Conservation (phyloP, 768 basidiomycete genomes). For the Amanita brunnescens region DNA sequence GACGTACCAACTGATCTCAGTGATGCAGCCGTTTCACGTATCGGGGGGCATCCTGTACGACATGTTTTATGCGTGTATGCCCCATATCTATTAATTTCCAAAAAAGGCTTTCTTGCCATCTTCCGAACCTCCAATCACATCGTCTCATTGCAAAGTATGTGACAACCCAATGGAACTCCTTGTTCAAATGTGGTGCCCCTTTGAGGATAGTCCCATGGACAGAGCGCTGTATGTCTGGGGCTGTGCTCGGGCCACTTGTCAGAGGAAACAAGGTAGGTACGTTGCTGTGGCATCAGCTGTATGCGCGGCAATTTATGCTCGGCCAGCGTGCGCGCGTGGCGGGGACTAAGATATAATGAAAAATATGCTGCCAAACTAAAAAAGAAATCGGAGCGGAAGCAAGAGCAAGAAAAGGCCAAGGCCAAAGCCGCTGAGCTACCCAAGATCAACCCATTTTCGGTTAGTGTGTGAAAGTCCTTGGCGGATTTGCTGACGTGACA, state of each 20-base stretch:
- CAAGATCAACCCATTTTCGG: slow-evolving; percentile 63
- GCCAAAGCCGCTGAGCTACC: slow-evolving; percentile 21
- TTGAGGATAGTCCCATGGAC: slow-evolving; percentile 79
- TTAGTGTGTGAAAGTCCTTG: slow-evolving; percentile 20
- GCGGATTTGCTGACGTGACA: too few relatives aligned
- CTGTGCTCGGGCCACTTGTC: slow-evolving; percentile 62
- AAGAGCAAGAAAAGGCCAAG: slow-evolving; percentile 30
- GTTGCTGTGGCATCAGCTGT: slow-evolving; percentile 18
- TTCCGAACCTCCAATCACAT: slow-evolving; percentile 50
- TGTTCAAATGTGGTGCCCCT: slow-evolving; percentile 85
- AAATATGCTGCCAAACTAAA: slow-evolving; percentile 69
- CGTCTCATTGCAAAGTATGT: slow-evolving; percentile 67
- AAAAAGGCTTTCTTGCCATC: slow-evolving; percentile 66
- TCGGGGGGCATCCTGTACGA: slow-evolving; percentile 88
- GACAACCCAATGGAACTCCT: slow-evolving; percentile 70
- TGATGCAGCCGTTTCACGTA: slow-evolving; percentile 82
- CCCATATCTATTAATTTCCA: slow-evolving; percentile 39
- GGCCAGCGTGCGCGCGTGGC: slow-evolving; percentile 71
- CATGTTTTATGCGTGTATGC: slow-evolving; percentile 41
- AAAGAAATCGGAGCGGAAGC: slow-evolving; percentile 37
- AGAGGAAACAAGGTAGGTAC: slow-evolving; percentile 71
- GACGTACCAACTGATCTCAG: slow-evolving; percentile 46
- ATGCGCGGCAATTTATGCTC: neutral
- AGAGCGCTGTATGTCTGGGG: slow-evolving; percentile 83
- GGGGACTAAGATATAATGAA: slow-evolving; percentile 64